Conservation (phyloP, 148 eudicot species). For the Fagopyrum homotropicum region DNA sequence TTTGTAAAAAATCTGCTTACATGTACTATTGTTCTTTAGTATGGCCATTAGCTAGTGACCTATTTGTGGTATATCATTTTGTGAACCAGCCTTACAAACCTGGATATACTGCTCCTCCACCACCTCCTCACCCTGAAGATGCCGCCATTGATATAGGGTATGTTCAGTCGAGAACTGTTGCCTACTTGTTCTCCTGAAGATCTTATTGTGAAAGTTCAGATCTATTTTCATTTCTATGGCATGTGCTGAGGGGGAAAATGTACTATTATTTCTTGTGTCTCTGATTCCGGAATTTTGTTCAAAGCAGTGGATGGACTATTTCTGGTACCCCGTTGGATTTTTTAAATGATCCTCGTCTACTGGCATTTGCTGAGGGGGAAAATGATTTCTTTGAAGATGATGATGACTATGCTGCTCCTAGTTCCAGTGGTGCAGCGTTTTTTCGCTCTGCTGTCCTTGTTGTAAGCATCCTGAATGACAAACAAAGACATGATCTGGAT, state of each 20-base stretch:
- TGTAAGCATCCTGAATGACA: constrained; percentile 36
- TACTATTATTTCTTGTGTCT: not conserved
- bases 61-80: not conserved
- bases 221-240: not conserved
- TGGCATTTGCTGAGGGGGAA: constrained; percentile 86
- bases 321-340: constrained; percentile 62
- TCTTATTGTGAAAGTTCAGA: not conserved
- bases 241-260: no score
- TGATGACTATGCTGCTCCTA: constrained; percentile 56
- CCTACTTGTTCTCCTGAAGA: not conserved
- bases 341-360: constrained; percentile 54
- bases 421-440: constrained; percentile 75
- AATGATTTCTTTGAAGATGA: constrained; percentile 60
- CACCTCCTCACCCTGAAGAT: constrained; percentile 57
- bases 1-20: not conserved
- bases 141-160: constrained; percentile 91
- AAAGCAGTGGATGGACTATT: constrained; percentile 49
- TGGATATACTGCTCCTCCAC: constrained; percentile 86
- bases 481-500: not conserved
- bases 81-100: constrained; percentile 63
- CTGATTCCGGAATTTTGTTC: not conserved
- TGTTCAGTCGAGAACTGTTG: constrained; percentile 10
- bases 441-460: constrained; percentile 81
- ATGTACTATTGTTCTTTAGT: not conserved
- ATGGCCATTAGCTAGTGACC: not conserved